These are phyloP conservation scores for Mortierella alpina DNA, from an alignment of 192 early-diverging fungal genomes.

Conservation along the genomic window DNA sequence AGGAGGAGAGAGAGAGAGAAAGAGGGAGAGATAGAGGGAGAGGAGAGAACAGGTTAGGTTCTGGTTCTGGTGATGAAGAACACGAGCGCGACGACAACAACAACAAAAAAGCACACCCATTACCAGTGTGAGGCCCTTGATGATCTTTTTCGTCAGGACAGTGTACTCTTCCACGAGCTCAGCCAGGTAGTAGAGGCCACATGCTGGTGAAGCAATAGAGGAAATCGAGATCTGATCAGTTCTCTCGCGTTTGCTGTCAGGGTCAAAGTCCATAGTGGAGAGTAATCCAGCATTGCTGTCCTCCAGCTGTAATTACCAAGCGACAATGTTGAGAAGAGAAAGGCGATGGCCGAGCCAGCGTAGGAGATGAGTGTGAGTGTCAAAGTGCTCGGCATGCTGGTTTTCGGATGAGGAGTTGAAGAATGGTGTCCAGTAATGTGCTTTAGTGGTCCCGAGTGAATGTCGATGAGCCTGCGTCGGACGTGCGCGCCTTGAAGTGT, in stretches of 20 bases:
- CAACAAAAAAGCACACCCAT: not conserved
- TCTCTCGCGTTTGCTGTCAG: not conserved
- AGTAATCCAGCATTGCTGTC: too few relatives aligned
- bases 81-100: not conserved
- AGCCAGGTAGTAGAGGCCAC: slow-evolving; percentile 85
- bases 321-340: slow-evolving; percentile 67
- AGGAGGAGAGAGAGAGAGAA: not conserved
- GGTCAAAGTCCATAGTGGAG: not conserved
- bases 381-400: slow-evolving; percentile 23
- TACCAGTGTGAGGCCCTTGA: slow-evolving; percentile 72
- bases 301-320: slow-evolving; percentile 54
- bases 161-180: slow-evolving; percentile 82
- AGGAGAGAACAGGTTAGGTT: not conserved
- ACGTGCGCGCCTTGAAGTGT: too few relatives aligned
- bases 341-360: slow-evolving; percentile 57
- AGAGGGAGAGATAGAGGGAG: not conserved
- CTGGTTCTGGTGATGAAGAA: not conserved
- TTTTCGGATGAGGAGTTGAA: not conserved
- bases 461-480: too few relatives aligned
- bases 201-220: slow-evolving; percentile 62
- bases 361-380: slow-evolving; percentile 65
- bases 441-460: too few relatives aligned
- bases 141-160: slow-evolving; percentile 78
- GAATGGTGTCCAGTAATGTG: too few relatives aligned
- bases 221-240: not conserved